These are phyloP conservation scores for Poronia punctata DNA, from an alignment of 495 filamentous ascomycete genomes.

Conservation along the genomic window DNA sequence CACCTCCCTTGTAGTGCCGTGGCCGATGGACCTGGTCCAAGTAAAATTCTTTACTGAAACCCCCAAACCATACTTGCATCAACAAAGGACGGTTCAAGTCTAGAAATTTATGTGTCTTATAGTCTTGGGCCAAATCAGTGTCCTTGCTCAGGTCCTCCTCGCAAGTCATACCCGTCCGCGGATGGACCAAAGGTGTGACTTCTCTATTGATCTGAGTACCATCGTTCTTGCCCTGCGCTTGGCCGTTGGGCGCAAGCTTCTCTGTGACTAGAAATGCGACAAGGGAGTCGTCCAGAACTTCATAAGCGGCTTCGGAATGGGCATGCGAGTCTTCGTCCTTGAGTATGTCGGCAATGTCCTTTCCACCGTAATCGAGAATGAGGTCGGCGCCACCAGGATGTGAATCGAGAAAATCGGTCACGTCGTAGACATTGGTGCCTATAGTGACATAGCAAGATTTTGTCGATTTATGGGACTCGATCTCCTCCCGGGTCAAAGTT, in stretches of 20 bases:
- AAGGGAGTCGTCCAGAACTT: slow-evolving; percentile 72
- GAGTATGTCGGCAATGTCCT: slow-evolving; percentile 78
- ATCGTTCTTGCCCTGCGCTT: slow-evolving; percentile 13
- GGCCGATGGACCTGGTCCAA: slow-evolving; percentile 93
- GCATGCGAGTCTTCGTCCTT: slow-evolving; percentile 74
- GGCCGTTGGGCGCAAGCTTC: slow-evolving; percentile 29
- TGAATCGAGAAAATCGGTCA: slow-evolving; percentile 78
- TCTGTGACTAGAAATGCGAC: slow-evolving; percentile 65
- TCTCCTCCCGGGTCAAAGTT: slow-evolving; percentile 68
- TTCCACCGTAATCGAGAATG: slow-evolving; percentile 82
- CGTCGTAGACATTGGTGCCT: slow-evolving; percentile 86
- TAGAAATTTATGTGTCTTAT: slow-evolving; percentile 82
- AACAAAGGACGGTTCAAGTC: slow-evolving; percentile 83
- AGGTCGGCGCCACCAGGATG: slow-evolving; percentile 90
- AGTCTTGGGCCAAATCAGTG: slow-evolving; percentile 70
- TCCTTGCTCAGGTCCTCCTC: slow-evolving; percentile 82
- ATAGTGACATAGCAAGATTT: slow-evolving; percentile 92
- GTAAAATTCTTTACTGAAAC: slow-evolving; percentile 90
- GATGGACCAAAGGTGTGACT: slow-evolving; percentile 41
- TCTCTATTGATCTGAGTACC: slow-evolving; percentile 30
- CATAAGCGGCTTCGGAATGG: slow-evolving; percentile 87
- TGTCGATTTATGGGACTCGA: slow-evolving; percentile 68
- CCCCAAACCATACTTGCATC: slow-evolving; percentile 80
- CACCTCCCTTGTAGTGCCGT: slow-evolving; percentile 86
- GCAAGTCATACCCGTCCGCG: slow-evolving; percentile 74